Conservation (phyloP, 176 grass and related monocot genomes). For the Zea luxurians region DNA sequence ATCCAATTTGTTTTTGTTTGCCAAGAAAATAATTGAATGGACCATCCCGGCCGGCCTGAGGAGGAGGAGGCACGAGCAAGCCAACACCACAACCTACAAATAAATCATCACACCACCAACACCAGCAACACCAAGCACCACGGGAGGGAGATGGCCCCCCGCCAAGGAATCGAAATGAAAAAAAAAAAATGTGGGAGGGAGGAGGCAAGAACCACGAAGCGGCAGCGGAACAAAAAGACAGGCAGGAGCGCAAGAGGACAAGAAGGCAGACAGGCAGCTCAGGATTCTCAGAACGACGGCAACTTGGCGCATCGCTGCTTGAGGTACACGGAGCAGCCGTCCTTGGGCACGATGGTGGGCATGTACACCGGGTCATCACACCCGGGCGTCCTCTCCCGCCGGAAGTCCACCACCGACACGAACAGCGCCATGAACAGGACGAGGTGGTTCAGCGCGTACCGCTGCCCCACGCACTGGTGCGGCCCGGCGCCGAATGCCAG, state of each 20-base stretch:
- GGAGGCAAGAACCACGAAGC: too few species aligned
- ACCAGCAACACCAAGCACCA: neutral
- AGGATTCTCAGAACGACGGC: conserved; percentile 38
- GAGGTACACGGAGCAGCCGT: conserved; percentile 60
- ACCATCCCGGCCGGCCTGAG: neutral
- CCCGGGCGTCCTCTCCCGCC: conserved; percentile 43
- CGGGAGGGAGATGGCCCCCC: neutral
- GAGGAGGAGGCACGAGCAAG: neutral
- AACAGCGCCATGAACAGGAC: conserved; percentile 82
- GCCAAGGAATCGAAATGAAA: neutral
- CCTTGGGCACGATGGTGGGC: conserved; percentile 79
- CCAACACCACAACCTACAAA: conserved; percentile 38
- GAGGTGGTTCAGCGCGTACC: conserved; percentile 90
- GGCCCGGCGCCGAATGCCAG: conserved; percentile 81
- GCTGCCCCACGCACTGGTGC: conserved; percentile 89
- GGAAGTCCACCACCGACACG: conserved; percentile 64
- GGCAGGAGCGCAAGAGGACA: neutral
- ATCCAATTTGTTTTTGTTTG: neutral
- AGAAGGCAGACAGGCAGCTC: neutral
- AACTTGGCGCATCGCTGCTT: conserved; percentile 39
- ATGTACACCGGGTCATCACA: conserved; percentile 71
- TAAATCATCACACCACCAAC: conserved; percentile 20
- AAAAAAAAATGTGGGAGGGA: too few species aligned
- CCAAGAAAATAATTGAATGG: conserved; percentile 38
- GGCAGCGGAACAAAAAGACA: neutral